Evolutionary conservation across 768 basidiomycete species (phyloP).

Genomic region (Tricholoma terreum): DNA sequence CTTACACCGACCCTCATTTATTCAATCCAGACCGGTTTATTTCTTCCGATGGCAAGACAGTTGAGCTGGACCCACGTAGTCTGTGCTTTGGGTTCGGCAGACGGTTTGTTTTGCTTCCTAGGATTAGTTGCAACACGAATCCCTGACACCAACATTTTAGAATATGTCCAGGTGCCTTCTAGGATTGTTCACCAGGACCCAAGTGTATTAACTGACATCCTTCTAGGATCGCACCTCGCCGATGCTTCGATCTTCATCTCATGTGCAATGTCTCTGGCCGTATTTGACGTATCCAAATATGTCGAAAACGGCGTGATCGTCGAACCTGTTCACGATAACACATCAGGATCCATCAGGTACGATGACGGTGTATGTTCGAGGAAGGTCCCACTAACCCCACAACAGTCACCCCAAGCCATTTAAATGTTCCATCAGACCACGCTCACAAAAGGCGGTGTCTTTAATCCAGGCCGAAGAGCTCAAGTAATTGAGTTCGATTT

Average conservation of each 20-base stretch:
- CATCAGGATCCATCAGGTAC: slow-evolving; percentile 64
- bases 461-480: slow-evolving; percentile 47
- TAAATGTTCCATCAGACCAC: slow-evolving; percentile 57
- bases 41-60: slow-evolving; percentile 35
- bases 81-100: slow-evolving; percentile 72
- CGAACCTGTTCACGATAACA: slow-evolving; percentile 54
- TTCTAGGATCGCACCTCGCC: slow-evolving; percentile 48
- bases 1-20: slow-evolving; percentile 49
- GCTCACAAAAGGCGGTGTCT: slow-evolving; percentile 53
- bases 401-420: slow-evolving; percentile 61
- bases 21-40: slow-evolving; percentile 66
- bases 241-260: slow-evolving; percentile 53
- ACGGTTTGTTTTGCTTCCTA: slow-evolving; percentile 37
- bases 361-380: not conserved
- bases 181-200: not conserved
- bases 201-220: slow-evolving; percentile 4
- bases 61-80: slow-evolving; percentile 55
- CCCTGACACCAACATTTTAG: slow-evolving; percentile 22
- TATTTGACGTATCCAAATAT: slow-evolving; percentile 47
- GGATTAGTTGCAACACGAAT: not conserved
- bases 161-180: slow-evolving; percentile 45
- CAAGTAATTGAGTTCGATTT: slow-evolving; percentile 12
- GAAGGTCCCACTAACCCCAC: not conserved
- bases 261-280: slow-evolving; percentile 50
- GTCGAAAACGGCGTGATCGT: slow-evolving; percentile 43